These are phyloP conservation scores for Solanum medicagineum DNA, from an alignment of 257 asterid species.

Conservation along the genomic window DNA sequence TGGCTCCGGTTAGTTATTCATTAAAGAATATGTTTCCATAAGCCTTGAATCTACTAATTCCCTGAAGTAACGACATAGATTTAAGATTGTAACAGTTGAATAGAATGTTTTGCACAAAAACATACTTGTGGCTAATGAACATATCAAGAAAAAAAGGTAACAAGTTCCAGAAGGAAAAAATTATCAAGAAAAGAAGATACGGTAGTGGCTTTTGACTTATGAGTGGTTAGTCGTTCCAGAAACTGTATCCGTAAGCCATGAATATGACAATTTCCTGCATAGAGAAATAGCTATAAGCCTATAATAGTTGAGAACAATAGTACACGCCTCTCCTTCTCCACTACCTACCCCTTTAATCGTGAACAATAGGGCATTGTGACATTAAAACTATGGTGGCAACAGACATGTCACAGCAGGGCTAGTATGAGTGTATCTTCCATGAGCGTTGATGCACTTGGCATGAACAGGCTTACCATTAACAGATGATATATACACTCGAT, in stretches of 20 bases:
- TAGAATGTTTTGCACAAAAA: background rate
- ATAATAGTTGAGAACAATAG: background rate
- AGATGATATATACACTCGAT: constrained; percentile 28
- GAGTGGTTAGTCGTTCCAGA: background rate
- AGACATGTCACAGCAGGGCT: constrained; percentile 32
- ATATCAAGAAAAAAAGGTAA: background rate
- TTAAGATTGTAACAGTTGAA: background rate
- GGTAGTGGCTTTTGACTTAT: background rate
- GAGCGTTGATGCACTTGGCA: constrained; percentile 43
- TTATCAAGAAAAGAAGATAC: background rate
- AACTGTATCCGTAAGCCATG: background rate
- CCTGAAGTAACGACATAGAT: background rate
- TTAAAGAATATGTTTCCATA: background rate
- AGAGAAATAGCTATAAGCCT: background rate
- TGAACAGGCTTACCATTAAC: constrained; percentile 16
- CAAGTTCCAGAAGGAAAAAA: background rate
- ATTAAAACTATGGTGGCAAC: constrained; percentile 11
- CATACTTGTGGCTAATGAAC: background rate
- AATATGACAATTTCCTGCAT: background rate
- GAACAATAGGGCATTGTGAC: background rate
- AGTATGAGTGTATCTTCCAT: constrained; percentile 37
- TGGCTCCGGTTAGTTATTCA: background rate
- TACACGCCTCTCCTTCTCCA: background rate
- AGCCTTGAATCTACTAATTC: background rate
- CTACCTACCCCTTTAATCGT: background rate